These are phyloP conservation scores for Vicia faba DNA, from an alignment of 306 rosid genomes.

Conservation along the genomic window DNA sequence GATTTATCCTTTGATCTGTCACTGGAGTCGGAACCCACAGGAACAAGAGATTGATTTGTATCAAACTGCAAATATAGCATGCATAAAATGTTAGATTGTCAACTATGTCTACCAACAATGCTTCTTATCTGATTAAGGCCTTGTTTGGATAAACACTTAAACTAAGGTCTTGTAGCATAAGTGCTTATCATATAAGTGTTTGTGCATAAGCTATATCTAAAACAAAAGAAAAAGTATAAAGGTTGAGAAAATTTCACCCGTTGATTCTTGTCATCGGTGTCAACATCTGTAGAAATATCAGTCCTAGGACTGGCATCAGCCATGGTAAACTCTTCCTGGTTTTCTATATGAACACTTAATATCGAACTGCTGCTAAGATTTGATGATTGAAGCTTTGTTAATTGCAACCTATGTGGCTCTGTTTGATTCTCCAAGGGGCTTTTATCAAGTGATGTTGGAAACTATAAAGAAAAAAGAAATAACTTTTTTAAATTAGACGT, in stretches of 20 bases:
- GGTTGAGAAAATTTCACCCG: conserved; percentile 58
- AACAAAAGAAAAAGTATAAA: conserved; percentile 17
- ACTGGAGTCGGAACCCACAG: conserved; percentile 80
- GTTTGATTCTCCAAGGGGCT: conserved; percentile 32
- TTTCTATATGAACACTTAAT: conserved; percentile 46
- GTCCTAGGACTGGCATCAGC: conserved; percentile 97
- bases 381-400: conserved; percentile 49
- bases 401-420: conserved; percentile 44
- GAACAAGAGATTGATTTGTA: conserved; percentile 53
- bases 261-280: conserved; percentile 88
- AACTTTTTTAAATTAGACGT: conserved; percentile 16
- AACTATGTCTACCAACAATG: conserved; percentile 9
- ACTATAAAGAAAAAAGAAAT: conserved; percentile 35
- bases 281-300: conserved; percentile 95
- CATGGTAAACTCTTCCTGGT: conserved; percentile 65
- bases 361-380: conserved; percentile 38
- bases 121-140: conserved; percentile 1
- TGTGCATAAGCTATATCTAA: neutral
- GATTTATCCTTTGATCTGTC: conserved; percentile 88
- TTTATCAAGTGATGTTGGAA: conserved; percentile 45
- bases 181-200: neutral
- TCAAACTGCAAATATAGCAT: conserved; percentile 62
- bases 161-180: neutral
- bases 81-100: conserved; percentile 40
- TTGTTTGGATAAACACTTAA: neutral